These are phyloP conservation scores for Helianthus tuberosus DNA, from an alignment of 129 eudicot species.

Conservation along the genomic window DNA sequence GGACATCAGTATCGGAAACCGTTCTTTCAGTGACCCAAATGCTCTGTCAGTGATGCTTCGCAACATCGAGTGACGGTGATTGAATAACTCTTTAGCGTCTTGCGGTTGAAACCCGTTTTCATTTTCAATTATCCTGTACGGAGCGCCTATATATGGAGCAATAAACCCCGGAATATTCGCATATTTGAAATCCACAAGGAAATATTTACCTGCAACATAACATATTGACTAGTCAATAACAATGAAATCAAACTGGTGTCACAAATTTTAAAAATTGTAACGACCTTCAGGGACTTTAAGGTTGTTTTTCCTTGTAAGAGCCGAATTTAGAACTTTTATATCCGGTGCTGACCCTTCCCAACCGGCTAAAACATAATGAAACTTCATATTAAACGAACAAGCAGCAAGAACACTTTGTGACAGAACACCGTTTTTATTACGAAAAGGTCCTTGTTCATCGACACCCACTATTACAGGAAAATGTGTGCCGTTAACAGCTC, in stretches of 20 bases:
- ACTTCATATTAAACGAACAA: slow-evolving; percentile 68
- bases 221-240: background rate
- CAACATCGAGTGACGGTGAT: slow-evolving; percentile 50
- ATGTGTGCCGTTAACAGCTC: slow-evolving; percentile 65
- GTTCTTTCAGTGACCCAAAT: slow-evolving; percentile 55
- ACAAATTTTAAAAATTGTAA: background rate
- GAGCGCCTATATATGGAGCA: slow-evolving; percentile 47
- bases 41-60: slow-evolving; percentile 43
- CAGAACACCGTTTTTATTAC: slow-evolving; percentile 53
- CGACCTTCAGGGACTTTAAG: slow-evolving; percentile 61
- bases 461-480: slow-evolving; percentile 59
- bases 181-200: slow-evolving; percentile 52
- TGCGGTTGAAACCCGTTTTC: slow-evolving; percentile 44
- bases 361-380: slow-evolving; percentile 66
- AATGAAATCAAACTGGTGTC: background rate
- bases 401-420: slow-evolving; percentile 62
- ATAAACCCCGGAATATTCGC: slow-evolving; percentile 60
- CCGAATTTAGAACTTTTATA: slow-evolving; percentile 52
- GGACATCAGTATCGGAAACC: slow-evolving; percentile 60
- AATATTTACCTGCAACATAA: slow-evolving; percentile 49
- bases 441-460: slow-evolving; percentile 69
- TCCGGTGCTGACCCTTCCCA: slow-evolving; percentile 71
- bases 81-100: slow-evolving; percentile 56
- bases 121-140: slow-evolving; percentile 33
- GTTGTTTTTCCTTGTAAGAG: slow-evolving; percentile 61